Conservation (phyloP, 768 basidiomycete species). For the Boletus rubescentipes region DNA sequence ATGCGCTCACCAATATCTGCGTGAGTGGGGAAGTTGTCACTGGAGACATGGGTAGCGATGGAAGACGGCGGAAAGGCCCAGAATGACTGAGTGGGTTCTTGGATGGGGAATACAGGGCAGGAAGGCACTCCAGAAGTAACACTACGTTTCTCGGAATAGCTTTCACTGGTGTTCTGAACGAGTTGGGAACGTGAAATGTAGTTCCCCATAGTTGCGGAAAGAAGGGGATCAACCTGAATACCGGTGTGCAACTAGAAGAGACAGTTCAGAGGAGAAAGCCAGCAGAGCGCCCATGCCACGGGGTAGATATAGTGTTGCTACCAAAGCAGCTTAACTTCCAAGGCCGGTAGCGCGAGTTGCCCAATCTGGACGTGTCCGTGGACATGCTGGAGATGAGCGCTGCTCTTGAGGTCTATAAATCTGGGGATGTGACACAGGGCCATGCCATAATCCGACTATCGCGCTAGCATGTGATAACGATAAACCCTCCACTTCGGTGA, state of each 20-base stretch:
- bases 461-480: slow-evolving; percentile 15
- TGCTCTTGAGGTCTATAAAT: background rate
- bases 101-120: slow-evolving; percentile 48
- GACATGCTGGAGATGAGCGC: background rate
- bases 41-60: slow-evolving; percentile 35
- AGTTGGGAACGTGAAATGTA: slow-evolving; percentile 17
- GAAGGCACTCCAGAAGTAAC: background rate
- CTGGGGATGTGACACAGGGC: background rate
- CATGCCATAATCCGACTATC: slow-evolving; percentile 14
- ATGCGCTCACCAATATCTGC: slow-evolving; percentile 52
- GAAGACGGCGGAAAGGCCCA: slow-evolving; percentile 59
- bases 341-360: background rate
- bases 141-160: slow-evolving; percentile 2
- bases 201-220: slow-evolving; percentile 27
- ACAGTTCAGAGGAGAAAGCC: background rate
- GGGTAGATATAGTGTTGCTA: slow-evolving; percentile 13
- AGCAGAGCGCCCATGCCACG: slow-evolving; percentile 8
- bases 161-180: background rate
- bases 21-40: slow-evolving; percentile 38
- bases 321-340: too few species aligned
- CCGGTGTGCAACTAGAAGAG: background rate
- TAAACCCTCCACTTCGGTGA: background rate
- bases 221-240: background rate
- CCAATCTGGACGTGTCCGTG: slow-evolving; percentile 12
- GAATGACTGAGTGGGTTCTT: slow-evolving; percentile 55